Conservation (phyloP, 768 basidiomycete species). For the Panaeolus papilionaceus region DNA sequence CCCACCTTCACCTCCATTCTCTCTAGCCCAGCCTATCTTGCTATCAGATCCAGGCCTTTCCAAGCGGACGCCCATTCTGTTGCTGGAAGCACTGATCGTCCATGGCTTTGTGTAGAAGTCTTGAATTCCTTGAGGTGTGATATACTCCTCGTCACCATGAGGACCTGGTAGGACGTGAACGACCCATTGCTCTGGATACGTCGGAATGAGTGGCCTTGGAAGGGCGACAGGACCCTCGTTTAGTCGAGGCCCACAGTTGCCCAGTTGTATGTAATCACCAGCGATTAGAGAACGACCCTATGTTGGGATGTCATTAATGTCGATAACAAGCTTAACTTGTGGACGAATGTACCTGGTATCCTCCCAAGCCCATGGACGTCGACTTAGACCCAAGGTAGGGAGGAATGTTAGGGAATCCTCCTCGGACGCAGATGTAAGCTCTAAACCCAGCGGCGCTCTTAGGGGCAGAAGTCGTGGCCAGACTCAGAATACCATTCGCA, state of each 20-base stretch:
- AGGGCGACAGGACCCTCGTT: conserved; percentile 27
- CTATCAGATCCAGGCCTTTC: conserved; percentile 35
- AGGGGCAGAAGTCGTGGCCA: conserved; percentile 37
- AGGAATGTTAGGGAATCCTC: conserved; percentile 65
- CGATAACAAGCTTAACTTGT: neutral
- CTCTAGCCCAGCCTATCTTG: conserved; percentile 59
- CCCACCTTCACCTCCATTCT: conserved; percentile 68
- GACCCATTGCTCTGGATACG: conserved; percentile 55
- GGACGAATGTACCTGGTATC: conserved; percentile 53
- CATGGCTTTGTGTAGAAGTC: conserved; percentile 59
- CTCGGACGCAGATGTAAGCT: conserved; percentile 59
- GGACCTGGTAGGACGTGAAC: conserved; percentile 66
- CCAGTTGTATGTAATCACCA: conserved; percentile 58
- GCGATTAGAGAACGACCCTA: conserved; percentile 57
- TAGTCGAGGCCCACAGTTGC: conserved; percentile 31
- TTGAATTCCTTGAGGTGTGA: conserved; percentile 52
- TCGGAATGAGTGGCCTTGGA: conserved; percentile 42
- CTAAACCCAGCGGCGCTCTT: conserved; percentile 50
- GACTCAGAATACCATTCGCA: conserved; percentile 45
- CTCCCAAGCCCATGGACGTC: conserved; percentile 66
- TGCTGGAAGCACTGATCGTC: conserved; percentile 62
- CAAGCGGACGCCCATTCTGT: conserved; percentile 69
- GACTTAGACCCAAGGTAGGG: conserved; percentile 68
- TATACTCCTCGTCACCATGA: conserved; percentile 62
- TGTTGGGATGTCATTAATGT: neutral